phyloP scores from a whole-genome alignment of 257 asterid genomes.

The Handroanthus guayacan region DNA sequence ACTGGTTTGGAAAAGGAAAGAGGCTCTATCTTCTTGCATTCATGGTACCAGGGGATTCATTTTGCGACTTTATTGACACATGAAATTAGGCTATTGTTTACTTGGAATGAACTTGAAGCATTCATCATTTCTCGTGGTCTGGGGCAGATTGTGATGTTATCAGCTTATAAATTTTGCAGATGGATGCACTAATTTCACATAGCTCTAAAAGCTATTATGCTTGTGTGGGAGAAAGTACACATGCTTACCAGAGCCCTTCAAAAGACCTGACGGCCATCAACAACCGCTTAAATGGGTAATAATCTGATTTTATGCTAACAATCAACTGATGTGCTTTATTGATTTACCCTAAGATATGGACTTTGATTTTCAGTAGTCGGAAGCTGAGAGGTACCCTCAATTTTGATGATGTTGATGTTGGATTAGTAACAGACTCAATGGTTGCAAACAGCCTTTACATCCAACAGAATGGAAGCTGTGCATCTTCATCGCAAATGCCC shows the following conservation, averaged over 20 bases:
- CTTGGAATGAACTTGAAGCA: neutral
- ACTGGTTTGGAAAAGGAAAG: neutral
- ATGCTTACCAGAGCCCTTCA: slow-evolving; percentile 98
- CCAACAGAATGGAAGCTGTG: slow-evolving; percentile 58
- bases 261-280: slow-evolving; percentile 91
- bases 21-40: too few relatives aligned
- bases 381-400: slow-evolving; percentile 76
- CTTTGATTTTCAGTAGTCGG: slow-evolving; percentile 59
- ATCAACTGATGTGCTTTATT: neutral
- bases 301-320: slow-evolving; percentile 10
- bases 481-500: slow-evolving; percentile 44
- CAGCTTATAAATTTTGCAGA: slow-evolving; percentile 54
- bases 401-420: slow-evolving; percentile 82
- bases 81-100: neutral
- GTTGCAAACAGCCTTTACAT: slow-evolving; percentile 78
- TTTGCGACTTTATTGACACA: neutral
- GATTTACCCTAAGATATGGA: neutral
- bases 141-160: slow-evolving; percentile 14
- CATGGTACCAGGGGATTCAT: neutral
- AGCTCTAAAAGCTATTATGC: slow-evolving; percentile 96
- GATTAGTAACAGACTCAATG: slow-evolving; percentile 86
- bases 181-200: slow-evolving; percentile 89
- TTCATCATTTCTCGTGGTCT: neutral
- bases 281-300: slow-evolving; percentile 84
- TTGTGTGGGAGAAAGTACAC: slow-evolving; percentile 98